phyloP scores from a whole-genome alignment of 108 stramenopile genomes.

The Cyclostephanos tholiformis region DNA sequence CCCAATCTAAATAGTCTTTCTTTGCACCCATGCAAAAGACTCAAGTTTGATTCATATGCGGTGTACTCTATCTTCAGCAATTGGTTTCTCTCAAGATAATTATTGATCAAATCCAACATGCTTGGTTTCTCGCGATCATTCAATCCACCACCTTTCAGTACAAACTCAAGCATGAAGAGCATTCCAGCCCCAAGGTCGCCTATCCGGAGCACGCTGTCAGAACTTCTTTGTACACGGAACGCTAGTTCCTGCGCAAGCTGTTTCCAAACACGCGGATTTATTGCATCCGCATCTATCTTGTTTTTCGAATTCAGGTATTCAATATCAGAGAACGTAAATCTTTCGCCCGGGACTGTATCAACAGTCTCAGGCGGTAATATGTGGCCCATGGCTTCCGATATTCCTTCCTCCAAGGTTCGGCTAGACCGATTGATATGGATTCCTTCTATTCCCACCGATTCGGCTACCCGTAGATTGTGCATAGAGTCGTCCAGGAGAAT shows the following conservation, averaged over 20 bases:
- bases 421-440: conserved; percentile 40
- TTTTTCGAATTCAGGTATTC: conserved; percentile 81
- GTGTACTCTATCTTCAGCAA: conserved; percentile 58
- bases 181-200: conserved; percentile 81
- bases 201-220: conserved; percentile 39
- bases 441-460: conserved; percentile 48
- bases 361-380: conserved; percentile 30
- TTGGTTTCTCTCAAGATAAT: conserved; percentile 3
- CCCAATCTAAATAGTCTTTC: conserved; percentile 54
- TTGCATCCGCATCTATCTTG: conserved; percentile 68
- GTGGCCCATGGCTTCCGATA: conserved; percentile 58
- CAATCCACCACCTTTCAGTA: conserved; percentile 56
- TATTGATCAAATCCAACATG: conserved; percentile 37
- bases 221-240: conserved; percentile 21
- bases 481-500: conserved; percentile 55
- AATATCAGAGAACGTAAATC: conserved; percentile 62
- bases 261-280: conserved; percentile 63
- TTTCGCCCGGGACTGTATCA: conserved; percentile 15
- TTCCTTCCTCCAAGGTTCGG: conserved; percentile 55
- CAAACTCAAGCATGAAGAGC: conserved; percentile 69
- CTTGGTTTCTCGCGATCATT: conserved; percentile 30
- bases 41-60: conserved; percentile 80
- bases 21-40: conserved; percentile 53
- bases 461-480: conserved; percentile 51
- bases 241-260: conserved; percentile 49